Conservation (phyloP, 352 stramenopile species). For the Phytopythium helicoides region DNA sequence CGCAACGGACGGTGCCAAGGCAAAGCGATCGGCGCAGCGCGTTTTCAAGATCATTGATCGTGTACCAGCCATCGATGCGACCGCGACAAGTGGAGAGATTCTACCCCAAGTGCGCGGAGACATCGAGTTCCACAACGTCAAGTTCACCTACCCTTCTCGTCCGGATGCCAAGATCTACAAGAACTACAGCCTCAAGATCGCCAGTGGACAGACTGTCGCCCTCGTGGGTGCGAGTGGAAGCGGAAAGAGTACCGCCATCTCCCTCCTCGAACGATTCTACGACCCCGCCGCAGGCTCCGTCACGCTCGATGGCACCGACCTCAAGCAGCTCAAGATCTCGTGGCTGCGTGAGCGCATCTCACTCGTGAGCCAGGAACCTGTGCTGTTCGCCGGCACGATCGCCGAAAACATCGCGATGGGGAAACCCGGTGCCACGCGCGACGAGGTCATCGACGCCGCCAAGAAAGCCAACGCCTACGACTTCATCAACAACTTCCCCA, state of each 20-base stretch:
- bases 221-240: constrained; percentile 81
- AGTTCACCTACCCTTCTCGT: constrained; percentile 57
- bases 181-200: constrained; percentile 57
- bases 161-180: constrained; percentile 59
- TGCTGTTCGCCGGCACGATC: too few species aligned
- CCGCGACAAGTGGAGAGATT: constrained; percentile 34
- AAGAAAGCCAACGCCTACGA: constrained; percentile 81
- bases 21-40: constrained; percentile 19
- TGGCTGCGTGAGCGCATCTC: constrained; percentile 42
- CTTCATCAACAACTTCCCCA: constrained; percentile 80
- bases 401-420: too few species aligned
- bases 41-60: constrained; percentile 60
- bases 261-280: constrained; percentile 77
- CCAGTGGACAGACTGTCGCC: constrained; percentile 65
- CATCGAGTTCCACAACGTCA: constrained; percentile 43
- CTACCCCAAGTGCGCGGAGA: constrained; percentile 16
- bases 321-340: constrained; percentile 49
- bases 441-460: constrained; percentile 74
- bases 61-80: constrained; percentile 25
- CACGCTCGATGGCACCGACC: constrained; percentile 53
- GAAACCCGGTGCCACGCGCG: too few species aligned
- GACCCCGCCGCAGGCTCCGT: constrained; percentile 44
- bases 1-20: constrained; percentile 22
- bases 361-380: constrained; percentile 73
- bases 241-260: constrained; percentile 81